Conservation (phyloP, 225 moss, liverwort and hornwort species). For the Ulota crispa region DNA sequence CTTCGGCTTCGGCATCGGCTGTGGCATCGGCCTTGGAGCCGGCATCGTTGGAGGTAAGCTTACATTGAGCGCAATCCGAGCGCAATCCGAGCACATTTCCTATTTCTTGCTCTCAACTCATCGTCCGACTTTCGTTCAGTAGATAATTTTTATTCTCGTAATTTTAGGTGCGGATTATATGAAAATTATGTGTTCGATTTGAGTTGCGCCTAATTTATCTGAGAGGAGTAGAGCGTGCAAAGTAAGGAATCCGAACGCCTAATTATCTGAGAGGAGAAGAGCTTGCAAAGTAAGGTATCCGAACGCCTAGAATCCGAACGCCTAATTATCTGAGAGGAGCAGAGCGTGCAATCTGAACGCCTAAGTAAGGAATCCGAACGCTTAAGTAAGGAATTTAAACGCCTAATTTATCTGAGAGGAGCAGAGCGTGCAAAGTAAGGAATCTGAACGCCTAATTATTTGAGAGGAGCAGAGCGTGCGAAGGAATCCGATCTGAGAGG, state of each 20-base stretch:
- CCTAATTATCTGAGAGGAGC: background rate
- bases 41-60: slow-evolving; percentile 83
- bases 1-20: slow-evolving; percentile 93
- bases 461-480: slow-evolving; percentile 1
- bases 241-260: background rate
- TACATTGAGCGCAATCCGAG: background rate
- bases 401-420: background rate
- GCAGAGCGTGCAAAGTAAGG: background rate
- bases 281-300: background rate
- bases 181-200: background rate
- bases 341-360: slow-evolving; percentile 15
- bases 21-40: slow-evolving; percentile 81
- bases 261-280: background rate
- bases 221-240: slow-evolving; percentile 6
- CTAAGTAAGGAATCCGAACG: background rate
- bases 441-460: background rate
- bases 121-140: background rate
- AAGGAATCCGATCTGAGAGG: background rate
- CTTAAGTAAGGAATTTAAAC: too few relatives aligned
- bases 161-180: background rate
- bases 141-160: background rate
- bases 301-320: background rate
- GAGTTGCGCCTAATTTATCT: background rate
- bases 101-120: background rate
- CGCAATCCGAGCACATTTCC: background rate